Percentiles rank a stretch among this genome's conserved stretches.
Evolutionary conservation across 2,329 filamentous ascomycete species (phyloP).

Genomic region (Aspergillus ruber): DNA sequence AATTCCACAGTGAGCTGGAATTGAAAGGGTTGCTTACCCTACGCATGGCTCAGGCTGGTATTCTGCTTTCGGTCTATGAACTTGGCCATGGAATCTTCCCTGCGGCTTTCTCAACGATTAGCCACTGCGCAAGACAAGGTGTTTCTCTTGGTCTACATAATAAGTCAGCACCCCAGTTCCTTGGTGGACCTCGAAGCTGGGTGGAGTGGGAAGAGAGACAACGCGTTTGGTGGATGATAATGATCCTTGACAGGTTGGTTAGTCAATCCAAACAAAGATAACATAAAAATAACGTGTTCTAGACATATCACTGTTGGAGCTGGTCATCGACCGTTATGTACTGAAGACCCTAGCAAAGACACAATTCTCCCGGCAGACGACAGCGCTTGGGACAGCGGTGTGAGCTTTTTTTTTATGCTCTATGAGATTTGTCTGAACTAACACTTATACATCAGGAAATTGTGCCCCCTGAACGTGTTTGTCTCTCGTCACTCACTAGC

Average conservation of each 20-base stretch:
- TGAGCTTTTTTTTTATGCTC: background rate
- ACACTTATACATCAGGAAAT: background rate
- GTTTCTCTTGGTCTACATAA: background rate
- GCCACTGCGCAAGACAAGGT: slow-evolving; percentile 2
- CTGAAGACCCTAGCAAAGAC: background rate
- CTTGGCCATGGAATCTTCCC: slow-evolving; percentile 6
- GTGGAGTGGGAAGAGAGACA: slow-evolving; percentile 1
- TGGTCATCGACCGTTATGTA: background rate
- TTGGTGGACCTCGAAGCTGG: background rate
- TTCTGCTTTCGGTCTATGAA: slow-evolving; percentile 4
- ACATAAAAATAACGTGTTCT: background rate
- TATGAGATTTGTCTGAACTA: background rate
- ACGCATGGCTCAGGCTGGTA: background rate
- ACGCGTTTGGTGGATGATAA: background rate
- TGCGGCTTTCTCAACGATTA: slow-evolving; percentile 1
- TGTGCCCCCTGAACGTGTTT: background rate
- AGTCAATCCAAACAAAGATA: background rate
- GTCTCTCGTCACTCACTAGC: background rate
- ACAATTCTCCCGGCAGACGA: background rate
- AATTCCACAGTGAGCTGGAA: background rate
- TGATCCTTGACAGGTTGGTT: background rate
- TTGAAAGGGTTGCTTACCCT: background rate
- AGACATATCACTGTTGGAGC: background rate
- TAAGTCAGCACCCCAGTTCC: background rate
- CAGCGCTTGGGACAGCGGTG: background rate